Evolutionary conservation across 768 basidiomycete genomes (phyloP).

Genomic region (Tulasnella sp.): DNA sequence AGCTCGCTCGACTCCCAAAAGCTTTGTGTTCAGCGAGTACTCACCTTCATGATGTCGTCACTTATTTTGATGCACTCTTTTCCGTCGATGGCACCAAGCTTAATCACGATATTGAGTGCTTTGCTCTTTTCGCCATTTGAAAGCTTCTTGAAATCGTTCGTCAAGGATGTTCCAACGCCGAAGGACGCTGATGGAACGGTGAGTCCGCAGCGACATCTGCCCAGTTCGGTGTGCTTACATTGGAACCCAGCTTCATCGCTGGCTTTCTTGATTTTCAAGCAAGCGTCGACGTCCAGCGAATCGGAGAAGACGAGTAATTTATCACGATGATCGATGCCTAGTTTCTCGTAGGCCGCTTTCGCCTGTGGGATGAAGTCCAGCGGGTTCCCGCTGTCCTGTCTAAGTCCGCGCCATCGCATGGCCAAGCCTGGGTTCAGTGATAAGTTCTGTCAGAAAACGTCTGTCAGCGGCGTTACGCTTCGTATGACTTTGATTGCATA

Average conservation of each 20-base stretch:
- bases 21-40: background rate
- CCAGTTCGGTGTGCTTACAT: conserved; percentile 34
- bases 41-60: conserved; percentile 79
- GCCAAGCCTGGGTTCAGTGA: conserved; percentile 43
- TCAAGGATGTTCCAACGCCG: conserved; percentile 88
- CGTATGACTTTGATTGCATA: conserved; percentile 24
- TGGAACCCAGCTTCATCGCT: conserved; percentile 60
- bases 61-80: conserved; percentile 86
- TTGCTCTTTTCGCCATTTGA: conserved; percentile 55
- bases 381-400: conserved; percentile 94
- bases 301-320: conserved; percentile 85
- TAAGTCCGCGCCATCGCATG: conserved; percentile 66
- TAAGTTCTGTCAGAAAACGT: conserved; percentile 30
- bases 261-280: conserved; percentile 58
- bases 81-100: conserved; percentile 65
- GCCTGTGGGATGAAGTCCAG: conserved; percentile 68
- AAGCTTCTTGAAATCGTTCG: conserved; percentile 66
- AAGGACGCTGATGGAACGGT: conserved; percentile 53
- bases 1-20: background rate
- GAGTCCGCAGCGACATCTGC: conserved; percentile 13
- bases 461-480: background rate
- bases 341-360: conserved; percentile 57
- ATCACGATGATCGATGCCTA: conserved; percentile 57
- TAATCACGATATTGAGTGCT: conserved; percentile 92
- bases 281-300: conserved; percentile 61